A percentile compares a stretch with the other conserved stretches of the same genome.
Evolutionary conservation across 225 moss, liverwort and hornwort species (phyloP).

Genomic region (Pseudoscleropodium purum): DNA sequence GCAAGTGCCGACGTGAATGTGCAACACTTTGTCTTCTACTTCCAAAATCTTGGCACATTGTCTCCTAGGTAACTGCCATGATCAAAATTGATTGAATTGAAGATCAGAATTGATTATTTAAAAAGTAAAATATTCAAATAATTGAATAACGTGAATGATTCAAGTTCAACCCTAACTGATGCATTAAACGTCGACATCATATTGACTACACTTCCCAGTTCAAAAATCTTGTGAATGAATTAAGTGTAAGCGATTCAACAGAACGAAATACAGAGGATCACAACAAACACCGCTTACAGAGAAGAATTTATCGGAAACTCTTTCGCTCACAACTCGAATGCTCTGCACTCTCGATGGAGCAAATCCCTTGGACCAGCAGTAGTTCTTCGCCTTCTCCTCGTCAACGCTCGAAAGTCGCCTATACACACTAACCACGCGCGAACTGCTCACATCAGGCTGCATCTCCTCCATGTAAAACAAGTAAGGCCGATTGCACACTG

Average conservation of each 20-base stretch:
- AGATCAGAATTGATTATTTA: background rate
- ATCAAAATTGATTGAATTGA: background rate
- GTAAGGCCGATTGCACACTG: conserved; percentile 71
- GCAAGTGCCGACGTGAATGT: conserved; percentile 65
- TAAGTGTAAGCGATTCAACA: too few relatives aligned
- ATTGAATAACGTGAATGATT: background rate
- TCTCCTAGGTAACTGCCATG: conserved; percentile 71
- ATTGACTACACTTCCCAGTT: background rate
- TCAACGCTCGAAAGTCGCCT: conserved; percentile 62
- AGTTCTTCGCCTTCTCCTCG: conserved; percentile 50
- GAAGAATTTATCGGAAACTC: background rate
- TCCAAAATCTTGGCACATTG: conserved; percentile 68
- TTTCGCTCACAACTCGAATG: conserved; percentile 66
- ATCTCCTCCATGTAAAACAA: conserved; percentile 76
- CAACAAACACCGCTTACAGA: background rate
- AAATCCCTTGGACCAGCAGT: conserved; percentile 71
- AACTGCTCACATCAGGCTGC: conserved; percentile 35
- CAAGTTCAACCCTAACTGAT: too few relatives aligned
- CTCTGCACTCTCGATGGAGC: conserved; percentile 42
- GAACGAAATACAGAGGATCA: background rate
- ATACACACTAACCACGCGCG: conserved; percentile 52
- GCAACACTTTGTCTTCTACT: conserved; percentile 45
- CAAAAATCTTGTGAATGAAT: background rate
- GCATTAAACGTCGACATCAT: background rate
- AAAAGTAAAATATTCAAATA: background rate